Percentiles rank a stretch among this genome's conserved stretches.
phyloP scores from a whole-genome alignment of 306 rosid species.

The Datisca glomerata region DNA sequence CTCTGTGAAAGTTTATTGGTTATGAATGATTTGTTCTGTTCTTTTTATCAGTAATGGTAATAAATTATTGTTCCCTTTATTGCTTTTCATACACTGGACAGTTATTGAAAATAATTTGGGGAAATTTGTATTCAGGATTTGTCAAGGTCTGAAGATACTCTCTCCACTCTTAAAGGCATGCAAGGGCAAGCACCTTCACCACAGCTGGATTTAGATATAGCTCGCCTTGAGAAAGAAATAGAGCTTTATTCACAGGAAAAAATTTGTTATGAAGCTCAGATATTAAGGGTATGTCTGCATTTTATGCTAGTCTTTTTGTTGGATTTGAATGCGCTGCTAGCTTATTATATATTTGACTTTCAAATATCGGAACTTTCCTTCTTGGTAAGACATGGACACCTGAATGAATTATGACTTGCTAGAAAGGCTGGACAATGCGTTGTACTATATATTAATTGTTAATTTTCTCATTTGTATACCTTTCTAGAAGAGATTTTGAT shows the following conservation, averaged over 20 bases:
- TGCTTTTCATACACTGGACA: conserved; percentile 6
- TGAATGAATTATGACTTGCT: too few relatives aligned
- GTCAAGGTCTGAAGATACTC: conserved; percentile 81
- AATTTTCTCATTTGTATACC: too few relatives aligned
- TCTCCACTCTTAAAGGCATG: conserved; percentile 66
- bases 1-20: not conserved
- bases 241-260: conserved; percentile 83
- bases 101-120: too few relatives aligned
- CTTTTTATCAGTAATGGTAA: too few relatives aligned
- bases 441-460: too few relatives aligned
- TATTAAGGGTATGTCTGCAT: conserved; percentile 52
- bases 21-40: conserved; percentile 4
- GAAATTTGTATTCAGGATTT: conserved; percentile 51
- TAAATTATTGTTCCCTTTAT: too few relatives aligned
- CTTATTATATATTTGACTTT: not conserved
- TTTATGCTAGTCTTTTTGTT: not conserved
- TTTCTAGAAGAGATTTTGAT: too few relatives aligned
- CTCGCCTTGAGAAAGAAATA: conserved; percentile 83
- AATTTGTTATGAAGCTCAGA: conserved; percentile 88
- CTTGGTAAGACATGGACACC: too few relatives aligned
- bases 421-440: too few relatives aligned
- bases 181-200: conserved; percentile 57
- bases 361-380: not conserved
- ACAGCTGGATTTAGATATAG: conserved; percentile 44
- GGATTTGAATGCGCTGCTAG: too few relatives aligned